Conservation (phyloP, 306 rosid species). For the Dicorynia guianensis region DNA sequence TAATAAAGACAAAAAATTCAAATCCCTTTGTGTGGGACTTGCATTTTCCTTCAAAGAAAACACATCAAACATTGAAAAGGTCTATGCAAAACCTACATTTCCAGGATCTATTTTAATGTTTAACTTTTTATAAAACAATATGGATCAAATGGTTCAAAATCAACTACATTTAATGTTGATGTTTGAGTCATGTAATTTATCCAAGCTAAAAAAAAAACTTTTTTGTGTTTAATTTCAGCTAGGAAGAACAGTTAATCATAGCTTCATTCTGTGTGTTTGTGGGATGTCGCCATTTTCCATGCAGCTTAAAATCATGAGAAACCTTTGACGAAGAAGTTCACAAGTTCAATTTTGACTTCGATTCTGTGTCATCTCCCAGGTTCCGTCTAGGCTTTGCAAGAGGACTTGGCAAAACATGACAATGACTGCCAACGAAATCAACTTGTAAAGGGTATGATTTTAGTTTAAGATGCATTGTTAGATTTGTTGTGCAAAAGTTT, state of each 20-base stretch:
- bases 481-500: too few relatives aligned
- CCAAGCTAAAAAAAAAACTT: constrained; percentile 7
- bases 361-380: too few relatives aligned
- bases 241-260: not conserved
- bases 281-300: constrained; percentile 7
- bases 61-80: too few relatives aligned
- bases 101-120: constrained; percentile 6
- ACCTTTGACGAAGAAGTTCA: constrained; percentile 25
- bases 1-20: too few relatives aligned
- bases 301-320: constrained; percentile 7
- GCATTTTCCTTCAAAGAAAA: too few relatives aligned
- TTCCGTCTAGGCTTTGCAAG: too few relatives aligned
- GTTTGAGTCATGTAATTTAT: not conserved
- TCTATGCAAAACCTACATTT: not conserved
- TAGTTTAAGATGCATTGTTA: too few relatives aligned
- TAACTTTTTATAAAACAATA: not conserved
- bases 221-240: not conserved
- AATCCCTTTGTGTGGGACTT: too few relatives aligned
- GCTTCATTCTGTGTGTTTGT: constrained; percentile 1
- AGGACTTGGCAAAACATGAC: too few relatives aligned
- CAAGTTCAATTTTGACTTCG: constrained; percentile 31
- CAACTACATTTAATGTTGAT: constrained; percentile 14
- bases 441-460: too few relatives aligned
- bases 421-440: too few relatives aligned
- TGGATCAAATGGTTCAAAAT: constrained; percentile 27